Conservation (phyloP, 1,139 yeast species). For the Saccharomyces hybrid region DNA sequence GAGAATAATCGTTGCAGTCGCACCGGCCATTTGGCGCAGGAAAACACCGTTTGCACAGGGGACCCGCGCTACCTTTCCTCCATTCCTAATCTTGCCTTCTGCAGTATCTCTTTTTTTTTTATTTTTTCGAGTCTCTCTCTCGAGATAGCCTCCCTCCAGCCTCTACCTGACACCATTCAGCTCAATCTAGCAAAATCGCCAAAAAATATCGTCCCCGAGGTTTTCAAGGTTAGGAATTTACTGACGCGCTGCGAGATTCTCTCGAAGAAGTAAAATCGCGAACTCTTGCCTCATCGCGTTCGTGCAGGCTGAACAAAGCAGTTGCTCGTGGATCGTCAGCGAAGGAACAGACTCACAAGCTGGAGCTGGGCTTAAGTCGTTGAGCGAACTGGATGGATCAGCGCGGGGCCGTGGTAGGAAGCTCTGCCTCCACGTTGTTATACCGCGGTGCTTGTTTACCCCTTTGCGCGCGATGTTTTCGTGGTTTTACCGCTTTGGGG, state of each 20-base stretch:
- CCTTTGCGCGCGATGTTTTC: neutral
- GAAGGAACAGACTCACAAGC: neutral
- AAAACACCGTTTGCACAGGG: neutral
- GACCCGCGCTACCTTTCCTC: neutral
- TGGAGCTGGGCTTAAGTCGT: neutral
- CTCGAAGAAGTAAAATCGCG: neutral
- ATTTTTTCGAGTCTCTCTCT: neutral
- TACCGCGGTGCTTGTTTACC: neutral
- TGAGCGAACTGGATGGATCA: neutral
- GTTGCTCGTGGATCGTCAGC: neutral
- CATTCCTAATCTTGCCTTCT: neutral
- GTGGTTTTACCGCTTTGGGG: conserved; percentile 1
- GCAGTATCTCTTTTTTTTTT: neutral
- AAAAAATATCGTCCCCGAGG: neutral
- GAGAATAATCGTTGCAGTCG: neutral
- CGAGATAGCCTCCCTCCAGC: neutral
- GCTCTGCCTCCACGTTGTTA: neutral
- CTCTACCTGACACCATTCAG: neutral
- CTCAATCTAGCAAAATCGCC: neutral
- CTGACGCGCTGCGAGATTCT: neutral
- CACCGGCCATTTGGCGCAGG: neutral
- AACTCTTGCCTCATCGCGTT: neutral
- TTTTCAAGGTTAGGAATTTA: neutral
- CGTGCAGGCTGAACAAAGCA: neutral
- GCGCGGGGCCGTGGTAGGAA: neutral